Base-by-base conservation (phyloP, 2,329 filamentous ascomycete genomes). In the Endoconidiophora polonica region DNA sequence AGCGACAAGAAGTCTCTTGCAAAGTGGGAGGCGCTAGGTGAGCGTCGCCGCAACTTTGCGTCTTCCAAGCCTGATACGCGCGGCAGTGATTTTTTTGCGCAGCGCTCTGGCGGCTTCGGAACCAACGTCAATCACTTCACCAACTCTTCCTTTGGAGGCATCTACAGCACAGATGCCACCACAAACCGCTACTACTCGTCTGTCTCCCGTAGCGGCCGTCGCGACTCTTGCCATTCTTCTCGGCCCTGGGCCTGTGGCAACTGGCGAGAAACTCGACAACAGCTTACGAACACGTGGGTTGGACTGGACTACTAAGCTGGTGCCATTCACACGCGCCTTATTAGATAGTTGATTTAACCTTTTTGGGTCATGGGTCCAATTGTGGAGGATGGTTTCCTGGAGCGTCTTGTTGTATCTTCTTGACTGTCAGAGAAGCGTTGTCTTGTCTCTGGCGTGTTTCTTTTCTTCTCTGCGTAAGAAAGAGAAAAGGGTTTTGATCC, bases 1-100 rank as follows among this genome's bases (percentile, higher is more conserved):
- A 36, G 23, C 1, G 22, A 26, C n/a, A 53, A 53, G n/a, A 68
- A 58, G 56, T 61, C 60, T 40, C 55, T 84, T 48, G 90, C 95
- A 65, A 94, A 94, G 63, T 96, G 90, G 90, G 78, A 83, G 22
- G 84, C 79, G 10, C 72, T 96, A 45, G 90, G 90, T 55, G 83
- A 94, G 62, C 82, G 83, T 59, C 77, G 90, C 50, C 80, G 87
- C 54, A 84, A 77, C 52, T 76, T 50, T 44, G 51, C 45, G 20
- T 26, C 24, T 18, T 51, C 49, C 14, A 50, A 50, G 40, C 6
- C 44, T 16, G 38, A 37, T 14, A 16, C 42, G 3, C 50, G 40
- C 5, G 26, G 3, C 26, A 29, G 26, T 6, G 26, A 29, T 10
- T 29, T 29, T 10, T 33, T 24, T 20, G 22, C 33, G 22, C 39